These are phyloP conservation scores for Coelastrella sp. DNA, from an alignment of 139 green algal species.

Conservation along the genomic window DNA sequence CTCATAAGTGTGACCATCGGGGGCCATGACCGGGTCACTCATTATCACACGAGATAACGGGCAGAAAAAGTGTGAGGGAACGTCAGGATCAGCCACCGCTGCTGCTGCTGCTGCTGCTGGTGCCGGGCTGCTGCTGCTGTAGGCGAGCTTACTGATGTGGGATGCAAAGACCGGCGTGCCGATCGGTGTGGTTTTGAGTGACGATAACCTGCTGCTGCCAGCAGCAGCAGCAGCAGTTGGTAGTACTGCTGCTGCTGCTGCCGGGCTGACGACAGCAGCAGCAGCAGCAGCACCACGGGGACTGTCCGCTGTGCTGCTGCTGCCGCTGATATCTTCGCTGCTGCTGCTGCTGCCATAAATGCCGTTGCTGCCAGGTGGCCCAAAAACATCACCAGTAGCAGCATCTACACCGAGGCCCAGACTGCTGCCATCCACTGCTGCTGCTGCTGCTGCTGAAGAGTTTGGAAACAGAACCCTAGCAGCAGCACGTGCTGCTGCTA, in stretches of 20 bases:
- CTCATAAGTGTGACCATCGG: constrained; percentile 68
- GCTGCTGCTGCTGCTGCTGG: constrained; percentile 14
- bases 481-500: constrained; percentile 5
- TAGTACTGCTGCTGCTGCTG: constrained; percentile 6
- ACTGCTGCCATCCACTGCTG: not conserved
- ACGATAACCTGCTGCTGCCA: constrained; percentile 2
- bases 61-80: constrained; percentile 48
- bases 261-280: constrained; percentile 14
- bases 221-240: too few species aligned
- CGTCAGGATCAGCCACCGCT: constrained; percentile 31
- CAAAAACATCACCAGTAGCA: not conserved
- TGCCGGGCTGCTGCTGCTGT: not conserved
- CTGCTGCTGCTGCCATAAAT: constrained; percentile 12
- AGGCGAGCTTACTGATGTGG: not conserved
- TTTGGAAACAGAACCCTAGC: not conserved
- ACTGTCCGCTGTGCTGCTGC: not conserved
- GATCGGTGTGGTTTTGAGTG: not conserved
- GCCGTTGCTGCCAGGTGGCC: not conserved
- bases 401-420: not conserved
- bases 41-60: constrained; percentile 53
- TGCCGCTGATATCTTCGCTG: not conserved
- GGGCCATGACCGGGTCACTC: constrained; percentile 59
- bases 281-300: constrained; percentile 7
- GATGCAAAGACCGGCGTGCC: not conserved
- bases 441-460: not conserved